phyloP scores from a whole-genome alignment of 2,329 filamentous ascomycete genomes.

The Chrysoporthe deuterocubensis region DNA sequence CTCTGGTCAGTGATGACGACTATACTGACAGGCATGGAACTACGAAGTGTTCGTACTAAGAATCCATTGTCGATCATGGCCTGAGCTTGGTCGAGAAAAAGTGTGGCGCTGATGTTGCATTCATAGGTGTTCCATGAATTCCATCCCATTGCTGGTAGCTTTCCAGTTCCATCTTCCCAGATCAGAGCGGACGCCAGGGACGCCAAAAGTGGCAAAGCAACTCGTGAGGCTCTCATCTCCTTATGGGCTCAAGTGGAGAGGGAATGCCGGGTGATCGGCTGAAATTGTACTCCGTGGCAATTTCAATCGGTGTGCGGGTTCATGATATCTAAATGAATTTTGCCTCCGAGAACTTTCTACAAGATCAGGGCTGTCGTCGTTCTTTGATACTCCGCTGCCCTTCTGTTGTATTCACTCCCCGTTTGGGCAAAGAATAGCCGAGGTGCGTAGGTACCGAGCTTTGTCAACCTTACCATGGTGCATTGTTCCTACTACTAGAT shows the following conservation, averaged over 20 bases:
- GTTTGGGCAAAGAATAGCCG: not conserved
- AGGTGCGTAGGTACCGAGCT: not conserved
- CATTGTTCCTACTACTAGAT: not conserved
- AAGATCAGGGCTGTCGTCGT: not conserved
- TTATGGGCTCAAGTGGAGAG: not conserved
- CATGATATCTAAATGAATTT: not conserved
- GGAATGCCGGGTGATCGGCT: not conserved
- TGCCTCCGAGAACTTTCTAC: not conserved
- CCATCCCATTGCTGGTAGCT: slow-evolving; percentile 18
- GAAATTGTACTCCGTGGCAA: not conserved
- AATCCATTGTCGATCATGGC: slow-evolving; percentile 19
- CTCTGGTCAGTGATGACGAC: not conserved
- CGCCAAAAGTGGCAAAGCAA: not conserved
- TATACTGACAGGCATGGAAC: no score
- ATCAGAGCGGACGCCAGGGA: not conserved
- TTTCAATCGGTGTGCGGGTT: not conserved
- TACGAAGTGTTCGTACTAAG: not conserved
- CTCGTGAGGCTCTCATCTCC: not conserved
- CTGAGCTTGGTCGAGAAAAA: slow-evolving; percentile 14
- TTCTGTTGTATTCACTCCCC: slow-evolving; percentile 7
- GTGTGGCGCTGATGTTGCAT: slow-evolving; percentile 14
- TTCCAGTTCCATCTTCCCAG: slow-evolving; percentile 15
- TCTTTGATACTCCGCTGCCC: not conserved
- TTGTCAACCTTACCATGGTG: not conserved
- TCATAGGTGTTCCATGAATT: slow-evolving; percentile 22